Percentiles rank a stretch among this genome's conserved stretches.
These are phyloP conservation scores for Podospora appendiculata DNA, from an alignment of 495 filamentous ascomycete species.

Conservation along the genomic window DNA sequence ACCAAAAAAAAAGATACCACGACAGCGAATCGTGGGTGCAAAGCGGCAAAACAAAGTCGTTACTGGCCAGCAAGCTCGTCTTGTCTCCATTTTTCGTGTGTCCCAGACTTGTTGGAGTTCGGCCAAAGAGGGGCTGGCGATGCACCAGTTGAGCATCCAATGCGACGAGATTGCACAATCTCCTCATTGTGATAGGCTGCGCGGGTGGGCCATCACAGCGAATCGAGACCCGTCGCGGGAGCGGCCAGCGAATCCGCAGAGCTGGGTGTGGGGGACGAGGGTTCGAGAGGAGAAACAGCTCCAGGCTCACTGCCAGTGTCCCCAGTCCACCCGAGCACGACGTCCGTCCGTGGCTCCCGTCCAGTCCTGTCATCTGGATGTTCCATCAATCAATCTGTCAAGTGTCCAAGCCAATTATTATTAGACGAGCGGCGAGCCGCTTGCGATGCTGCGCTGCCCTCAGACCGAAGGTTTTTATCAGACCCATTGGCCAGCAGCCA, in stretches of 20 bases:
- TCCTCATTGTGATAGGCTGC: conserved; percentile 19
- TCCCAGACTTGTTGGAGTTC: neutral
- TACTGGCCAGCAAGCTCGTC: neutral
- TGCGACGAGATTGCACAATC: conserved; percentile 18
- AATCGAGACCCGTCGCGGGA: conserved; percentile 18
- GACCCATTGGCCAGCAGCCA: no score
- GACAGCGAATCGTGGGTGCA: neutral
- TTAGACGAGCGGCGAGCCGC: no score
- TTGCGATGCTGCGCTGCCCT: no score
- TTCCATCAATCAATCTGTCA: no score
- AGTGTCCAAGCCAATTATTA: no score
- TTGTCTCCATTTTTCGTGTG: neutral
- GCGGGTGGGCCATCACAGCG: conserved; percentile 13
- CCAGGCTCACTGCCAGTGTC: no score
- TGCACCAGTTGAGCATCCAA: conserved; percentile 16
- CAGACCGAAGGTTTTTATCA: no score
- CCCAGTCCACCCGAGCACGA: no score
- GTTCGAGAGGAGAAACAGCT: no score
- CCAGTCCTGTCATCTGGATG: no score
- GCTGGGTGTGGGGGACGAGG: conserved; percentile 8
- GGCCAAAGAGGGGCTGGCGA: neutral
- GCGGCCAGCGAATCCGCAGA: conserved; percentile 15
- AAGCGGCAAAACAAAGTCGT: neutral
- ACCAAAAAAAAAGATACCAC: no score
- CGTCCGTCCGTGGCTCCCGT: no score